Evolutionary conservation across 78 protist genomes (phyloP), one percentile per base, ranked within the genome.

Genomic region (Dictyostelium intermedium): DNA sequence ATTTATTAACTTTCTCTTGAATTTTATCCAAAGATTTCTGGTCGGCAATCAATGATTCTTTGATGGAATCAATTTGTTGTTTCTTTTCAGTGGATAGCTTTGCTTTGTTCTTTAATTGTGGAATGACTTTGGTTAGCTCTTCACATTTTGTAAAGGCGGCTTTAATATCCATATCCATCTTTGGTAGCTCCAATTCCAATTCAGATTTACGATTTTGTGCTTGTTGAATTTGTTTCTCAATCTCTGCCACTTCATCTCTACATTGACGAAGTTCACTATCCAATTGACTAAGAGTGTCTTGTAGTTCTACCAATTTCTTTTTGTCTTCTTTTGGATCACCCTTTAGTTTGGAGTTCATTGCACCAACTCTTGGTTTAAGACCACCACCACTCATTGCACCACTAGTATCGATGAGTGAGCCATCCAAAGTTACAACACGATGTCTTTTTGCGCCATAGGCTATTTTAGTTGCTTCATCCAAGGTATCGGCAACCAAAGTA

Each of bases 351-450:
- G 95, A 39, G 25, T 35, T 20, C 98, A 97, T 97, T 74, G 96
- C 95, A 61, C 99, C 98, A 1, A 93, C 83, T 35, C 5, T 23
- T 13, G 87, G 97, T 32, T 66, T 43, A 39, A 16, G 73, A 37
- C 99, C 99, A 32, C 99, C 99, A 27, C 99, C 99, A 25, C 98
- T 82, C 99, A 99, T 99, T 25, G 99, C 97, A 20, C 99, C 99
- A 43, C 97, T 61, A 7, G 91, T 25, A 61, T 99, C 99, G 82
- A 99, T 96, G 37, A 99, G 81, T 30, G 97, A 91, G 20, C 99
- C 99, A 18, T 39, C 93, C 16, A 98, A 87, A 7, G 99, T 99
- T 27, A 99, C 99, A 6, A 99, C 99, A 41, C 99, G 98, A 30
- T 27, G 39, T 30, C 97, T 91, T 50, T 70, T 25, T 16, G 27